Evolutionary conservation across 1,139 yeast species (phyloP).

Genomic region (Trichomonascaceae sp.): DNA sequence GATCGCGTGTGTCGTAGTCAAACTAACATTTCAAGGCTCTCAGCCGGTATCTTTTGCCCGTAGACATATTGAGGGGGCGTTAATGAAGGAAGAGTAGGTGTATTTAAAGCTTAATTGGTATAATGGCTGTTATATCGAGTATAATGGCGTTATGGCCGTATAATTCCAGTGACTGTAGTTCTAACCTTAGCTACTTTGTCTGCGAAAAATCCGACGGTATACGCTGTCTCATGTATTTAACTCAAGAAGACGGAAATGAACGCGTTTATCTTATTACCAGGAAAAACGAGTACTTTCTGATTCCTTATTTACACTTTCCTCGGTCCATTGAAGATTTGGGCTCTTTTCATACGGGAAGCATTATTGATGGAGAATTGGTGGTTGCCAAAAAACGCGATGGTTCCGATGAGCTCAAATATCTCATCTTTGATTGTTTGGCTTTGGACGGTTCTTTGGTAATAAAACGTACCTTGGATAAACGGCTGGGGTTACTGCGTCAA

Average conservation of each 20-base stretch:
- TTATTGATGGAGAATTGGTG: constrained; percentile 89
- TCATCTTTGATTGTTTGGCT: constrained; percentile 88
- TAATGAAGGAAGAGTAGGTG: constrained; percentile 48
- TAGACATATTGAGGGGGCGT: constrained; percentile 57
- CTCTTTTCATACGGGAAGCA: constrained; percentile 74
- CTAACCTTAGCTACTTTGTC: constrained; percentile 51
- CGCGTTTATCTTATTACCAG: constrained; percentile 69
- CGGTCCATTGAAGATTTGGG: constrained; percentile 43
- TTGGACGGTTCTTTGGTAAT: constrained; percentile 69
- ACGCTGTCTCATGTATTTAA: constrained; percentile 72
- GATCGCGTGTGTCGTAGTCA: not conserved
- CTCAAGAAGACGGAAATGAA: constrained; percentile 47
- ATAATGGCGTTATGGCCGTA: no score
- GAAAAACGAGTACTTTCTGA: constrained; percentile 75
- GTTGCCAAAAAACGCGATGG: constrained; percentile 41
- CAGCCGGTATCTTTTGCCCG: constrained; percentile 92
- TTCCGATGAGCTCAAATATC: constrained; percentile 60
- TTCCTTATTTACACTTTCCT: constrained; percentile 85
- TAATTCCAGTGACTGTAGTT: no score
- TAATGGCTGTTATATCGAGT: no score
- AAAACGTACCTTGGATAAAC: constrained; percentile 63
- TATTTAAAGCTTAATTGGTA: no score
- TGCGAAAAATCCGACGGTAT: constrained; percentile 97
- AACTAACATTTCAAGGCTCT: constrained; percentile 63
- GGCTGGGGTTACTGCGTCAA: constrained; percentile 83